Base-by-base conservation (phyloP, 108 stramenopile species). In the Ochromonas danica region DNA sequence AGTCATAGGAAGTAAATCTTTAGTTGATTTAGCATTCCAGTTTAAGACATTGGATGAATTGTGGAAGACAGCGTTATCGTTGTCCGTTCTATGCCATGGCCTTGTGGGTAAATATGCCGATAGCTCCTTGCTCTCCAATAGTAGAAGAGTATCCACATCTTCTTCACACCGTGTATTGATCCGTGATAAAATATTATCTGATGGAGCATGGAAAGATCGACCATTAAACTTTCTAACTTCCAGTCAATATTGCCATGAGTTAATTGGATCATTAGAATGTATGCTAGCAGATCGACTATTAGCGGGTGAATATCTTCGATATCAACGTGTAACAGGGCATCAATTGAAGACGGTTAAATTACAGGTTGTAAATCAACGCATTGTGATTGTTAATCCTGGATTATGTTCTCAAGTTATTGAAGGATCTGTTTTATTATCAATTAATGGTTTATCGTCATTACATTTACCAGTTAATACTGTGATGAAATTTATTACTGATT, bases 351-450 rank as follows among this genome's bases (percentile, higher is more conserved):
- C 51, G 51, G 10, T 57, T 10, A 57, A 57, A 22, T 17, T 22
- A 22, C 51, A 57, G 10, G 51, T 57, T 22, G 10, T 57, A 22
- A 57, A 57, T 57, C 17, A 22, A 17, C 51, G 51, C 22, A 22
- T 57, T 22, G 22, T 57, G 10, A 22, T 57, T 10, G 22, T 22
- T 22, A 57, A 57, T 22, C 10, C 10, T 22, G 51, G 51, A 17
- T 17, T 17, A 57, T 57, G 51, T 57, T 10, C 51, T 57, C 51
- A 57, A 22, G 22, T 57, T 57, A 28, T 25, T 36, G 35, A 28
- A 67, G 63, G 63, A 67, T 31, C 30, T 25, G 25, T 67, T 67
- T 36, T 67, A 28, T 67, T 67, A 25, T 67, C 63, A 22, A 67
- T 67, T 36, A 67, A 67, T 67, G 63, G 63, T 10, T 35, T 67